These are phyloP conservation scores for Aspergillus sp. DNA, from an alignment of 2,329 filamentous ascomycete species.

Conservation along the genomic window DNA sequence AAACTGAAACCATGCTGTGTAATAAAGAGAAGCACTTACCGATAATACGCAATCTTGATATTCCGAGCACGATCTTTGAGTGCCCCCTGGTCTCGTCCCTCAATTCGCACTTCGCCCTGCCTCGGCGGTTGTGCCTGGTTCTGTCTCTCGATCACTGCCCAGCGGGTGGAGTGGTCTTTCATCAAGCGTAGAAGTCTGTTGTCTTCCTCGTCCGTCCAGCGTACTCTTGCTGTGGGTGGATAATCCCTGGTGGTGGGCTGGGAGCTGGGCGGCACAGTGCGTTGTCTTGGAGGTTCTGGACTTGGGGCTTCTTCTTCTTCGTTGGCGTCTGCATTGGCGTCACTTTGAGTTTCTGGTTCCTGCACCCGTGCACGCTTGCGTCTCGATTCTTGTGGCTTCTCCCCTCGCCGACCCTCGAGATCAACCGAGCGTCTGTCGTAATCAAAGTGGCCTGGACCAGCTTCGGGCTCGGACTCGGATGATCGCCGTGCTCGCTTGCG, in stretches of 20 bases:
- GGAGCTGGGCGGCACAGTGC: neutral
- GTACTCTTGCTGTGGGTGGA: conserved; percentile 1
- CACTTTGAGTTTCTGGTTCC: neutral
- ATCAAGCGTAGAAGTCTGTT: conserved; percentile 52
- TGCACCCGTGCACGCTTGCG: conserved; percentile 10
- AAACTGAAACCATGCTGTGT: neutral
- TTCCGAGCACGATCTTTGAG: conserved; percentile 58
- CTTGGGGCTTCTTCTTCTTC: neutral
- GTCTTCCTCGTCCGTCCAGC: conserved; percentile 43
- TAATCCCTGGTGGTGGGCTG: neutral
- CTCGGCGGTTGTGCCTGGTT: conserved; percentile 29
- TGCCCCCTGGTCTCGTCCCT: conserved; percentile 50
- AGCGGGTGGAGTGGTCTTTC: conserved; percentile 45
- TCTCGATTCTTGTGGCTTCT: conserved; percentile 24
- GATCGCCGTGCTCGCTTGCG: conserved; percentile 19
- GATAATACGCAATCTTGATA: conserved; percentile 41
- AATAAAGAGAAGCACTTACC: conserved; percentile 3
- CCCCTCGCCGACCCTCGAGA: conserved; percentile 33
- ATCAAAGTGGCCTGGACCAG: conserved; percentile 48
- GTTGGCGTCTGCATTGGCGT: neutral
- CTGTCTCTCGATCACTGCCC: conserved; percentile 45
- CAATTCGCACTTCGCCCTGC: conserved; percentile 33
- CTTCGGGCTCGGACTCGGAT: conserved; percentile 25
- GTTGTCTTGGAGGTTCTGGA: neutral
- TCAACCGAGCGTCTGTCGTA: conserved; percentile 34